Evolutionary conservation across 257 asterid species (phyloP).

Genomic region (Solanum pinnatisectum): DNA sequence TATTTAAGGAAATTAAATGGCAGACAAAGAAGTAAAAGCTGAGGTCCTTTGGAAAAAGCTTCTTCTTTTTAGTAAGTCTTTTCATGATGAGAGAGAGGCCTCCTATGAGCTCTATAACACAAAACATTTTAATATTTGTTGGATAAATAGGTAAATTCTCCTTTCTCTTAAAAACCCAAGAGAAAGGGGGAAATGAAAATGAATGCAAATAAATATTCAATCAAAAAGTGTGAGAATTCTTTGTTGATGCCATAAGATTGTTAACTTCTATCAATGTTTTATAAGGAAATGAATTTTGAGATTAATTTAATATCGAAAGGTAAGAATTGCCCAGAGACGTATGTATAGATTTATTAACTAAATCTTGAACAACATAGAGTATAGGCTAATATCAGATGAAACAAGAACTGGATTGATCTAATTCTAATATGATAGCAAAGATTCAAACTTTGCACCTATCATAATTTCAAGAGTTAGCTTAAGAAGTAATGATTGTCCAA

Average conservation of each 20-base stretch:
- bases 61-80: conserved; percentile 22
- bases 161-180: background rate
- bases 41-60: conserved; percentile 40
- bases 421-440: background rate
- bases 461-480: fast-evolving
- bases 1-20: conserved; percentile 53
- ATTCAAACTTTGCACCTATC: fast-evolving
- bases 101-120: background rate
- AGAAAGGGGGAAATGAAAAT: background rate
- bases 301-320: background rate
- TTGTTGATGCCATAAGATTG: background rate
- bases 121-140: background rate
- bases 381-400: too few relatives aligned
- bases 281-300: background rate
- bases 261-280: background rate
- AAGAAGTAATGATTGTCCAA: background rate
- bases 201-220: background rate
- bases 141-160: background rate
- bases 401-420: background rate
- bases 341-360: too few relatives aligned
- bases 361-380: too few relatives aligned
- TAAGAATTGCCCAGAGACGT: too few relatives aligned
- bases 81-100: conserved; percentile 43
- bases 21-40: conserved; percentile 75
- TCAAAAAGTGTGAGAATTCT: background rate